Evolutionary conservation across 2,329 filamentous ascomycete species (phyloP).

Genomic region (Trichoderma sp.): DNA sequence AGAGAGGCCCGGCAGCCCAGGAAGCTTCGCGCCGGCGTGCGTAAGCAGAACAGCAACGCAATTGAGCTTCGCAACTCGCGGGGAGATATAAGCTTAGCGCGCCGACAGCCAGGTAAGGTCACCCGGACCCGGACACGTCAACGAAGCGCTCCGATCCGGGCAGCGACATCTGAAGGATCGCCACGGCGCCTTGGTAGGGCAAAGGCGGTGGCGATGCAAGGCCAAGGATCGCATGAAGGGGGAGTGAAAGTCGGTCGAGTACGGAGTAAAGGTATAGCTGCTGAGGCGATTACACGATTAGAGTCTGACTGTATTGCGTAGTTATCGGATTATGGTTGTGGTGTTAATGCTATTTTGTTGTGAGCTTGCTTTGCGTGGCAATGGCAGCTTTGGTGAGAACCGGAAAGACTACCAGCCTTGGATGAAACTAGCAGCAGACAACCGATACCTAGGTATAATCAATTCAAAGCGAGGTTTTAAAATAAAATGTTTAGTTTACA

Average conservation of each 20-base stretch:
- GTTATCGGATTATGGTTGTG: not conserved
- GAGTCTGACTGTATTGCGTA: not conserved
- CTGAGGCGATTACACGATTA: not conserved
- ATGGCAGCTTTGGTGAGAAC: slow-evolving; percentile 1
- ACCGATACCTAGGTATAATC: not conserved
- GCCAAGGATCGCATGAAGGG: slow-evolving; percentile 62
- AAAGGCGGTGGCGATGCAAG: slow-evolving; percentile 62
- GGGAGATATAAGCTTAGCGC: slow-evolving; percentile 63
- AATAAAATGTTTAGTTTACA: not conserved
- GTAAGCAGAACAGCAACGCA: slow-evolving; percentile 41
- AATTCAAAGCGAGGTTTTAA: not conserved
- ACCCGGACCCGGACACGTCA: slow-evolving; percentile 64
- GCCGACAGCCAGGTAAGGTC: slow-evolving; percentile 65
- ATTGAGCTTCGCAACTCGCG: slow-evolving; percentile 48
- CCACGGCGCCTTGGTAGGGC: slow-evolving; percentile 62
- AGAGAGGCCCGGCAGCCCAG: slow-evolving; percentile 47
- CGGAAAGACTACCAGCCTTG: not conserved
- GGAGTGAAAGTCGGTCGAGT: slow-evolving; percentile 57
- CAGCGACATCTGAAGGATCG: slow-evolving; percentile 53
- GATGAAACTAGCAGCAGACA: not conserved
- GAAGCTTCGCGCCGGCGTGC: slow-evolving; percentile 34
- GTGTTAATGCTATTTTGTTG: not conserved
- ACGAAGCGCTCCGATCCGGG: slow-evolving; percentile 66
- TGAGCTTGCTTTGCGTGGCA: not conserved
- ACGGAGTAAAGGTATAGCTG: slow-evolving; percentile 38